Percentiles rank a stretch among this genome's conserved stretches.
phyloP scores from a whole-genome alignment of 106 monocot genomes.

The Xerophyta viscosa region DNA sequence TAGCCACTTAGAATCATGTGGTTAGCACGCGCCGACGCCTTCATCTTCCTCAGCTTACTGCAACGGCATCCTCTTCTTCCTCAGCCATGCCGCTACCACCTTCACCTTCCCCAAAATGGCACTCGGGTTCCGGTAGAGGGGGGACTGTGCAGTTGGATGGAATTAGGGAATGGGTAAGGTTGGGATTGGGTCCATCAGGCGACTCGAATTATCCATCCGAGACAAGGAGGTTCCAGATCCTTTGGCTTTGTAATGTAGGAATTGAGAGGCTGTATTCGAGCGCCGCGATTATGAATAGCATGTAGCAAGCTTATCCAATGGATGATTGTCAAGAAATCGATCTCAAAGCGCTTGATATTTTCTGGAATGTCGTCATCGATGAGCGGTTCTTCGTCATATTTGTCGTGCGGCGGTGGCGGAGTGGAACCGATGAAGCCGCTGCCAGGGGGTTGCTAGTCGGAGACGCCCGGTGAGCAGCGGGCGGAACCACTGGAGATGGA shows the following conservation, averaged over 20 bases:
- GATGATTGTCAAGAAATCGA: conserved; percentile 19
- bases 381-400: conserved; percentile 53
- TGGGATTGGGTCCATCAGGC: no score
- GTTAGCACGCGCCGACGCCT: no score
- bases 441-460: conserved; percentile 7
- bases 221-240: conserved; percentile 26
- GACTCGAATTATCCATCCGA: conserved; percentile 44
- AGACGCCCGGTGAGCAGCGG: background rate
- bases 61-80: no score
- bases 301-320: conserved; percentile 32
- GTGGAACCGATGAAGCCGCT: conserved; percentile 13
- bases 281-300: conserved; percentile 22
- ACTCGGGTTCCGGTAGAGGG: no score
- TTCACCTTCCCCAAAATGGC: no score
- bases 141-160: no score
- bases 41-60: no score
- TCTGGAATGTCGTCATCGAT: conserved; percentile 44
- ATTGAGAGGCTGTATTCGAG: conserved; percentile 28
- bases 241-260: background rate
- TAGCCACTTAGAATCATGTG: no score
- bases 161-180: no score
- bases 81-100: no score
- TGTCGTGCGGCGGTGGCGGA: conserved; percentile 8
- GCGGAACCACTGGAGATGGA: background rate
- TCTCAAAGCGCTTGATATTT: conserved; percentile 27